Evolutionary conservation across 768 basidiomycete genomes (phyloP).

Genomic region (Candolleomyces efflorescens): DNA sequence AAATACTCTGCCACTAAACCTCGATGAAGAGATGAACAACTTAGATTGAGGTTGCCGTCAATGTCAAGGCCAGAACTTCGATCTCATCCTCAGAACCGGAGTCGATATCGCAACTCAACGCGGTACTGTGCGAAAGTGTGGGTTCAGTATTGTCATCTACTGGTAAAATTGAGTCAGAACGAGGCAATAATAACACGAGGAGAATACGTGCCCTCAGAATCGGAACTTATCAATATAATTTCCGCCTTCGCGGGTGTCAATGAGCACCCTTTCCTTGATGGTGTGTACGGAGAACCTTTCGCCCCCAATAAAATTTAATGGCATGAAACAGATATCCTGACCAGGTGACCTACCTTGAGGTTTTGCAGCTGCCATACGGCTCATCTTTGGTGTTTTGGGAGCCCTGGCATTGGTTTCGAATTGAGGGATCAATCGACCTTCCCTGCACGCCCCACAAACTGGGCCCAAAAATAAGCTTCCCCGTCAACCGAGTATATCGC

Average conservation of each 20-base stretch:
- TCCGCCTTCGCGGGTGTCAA: background rate
- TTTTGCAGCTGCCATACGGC: slow-evolving; percentile 40
- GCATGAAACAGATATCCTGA: background rate
- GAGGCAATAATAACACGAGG: background rate
- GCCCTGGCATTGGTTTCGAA: slow-evolving; percentile 40
- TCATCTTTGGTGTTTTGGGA: slow-evolving; percentile 32
- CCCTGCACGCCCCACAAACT: slow-evolving; percentile 69
- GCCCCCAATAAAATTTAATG: background rate
- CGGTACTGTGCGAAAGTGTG: background rate
- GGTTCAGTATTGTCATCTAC: background rate
- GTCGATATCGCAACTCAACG: background rate
- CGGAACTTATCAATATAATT: slow-evolving; percentile 6
- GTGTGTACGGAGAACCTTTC: slow-evolving; percentile 31
- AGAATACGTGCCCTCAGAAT: slow-evolving; percentile 7
- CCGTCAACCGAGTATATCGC: background rate
- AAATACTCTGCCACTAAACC: too few species aligned
- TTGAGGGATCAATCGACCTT: slow-evolving; percentile 53
- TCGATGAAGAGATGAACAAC: too few species aligned
- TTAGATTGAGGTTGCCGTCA: background rate
- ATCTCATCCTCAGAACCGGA: slow-evolving; percentile 29
- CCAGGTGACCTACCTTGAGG: slow-evolving; percentile 35
- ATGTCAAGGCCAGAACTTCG: slow-evolving; percentile 23
- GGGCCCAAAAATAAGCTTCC: too few species aligned
- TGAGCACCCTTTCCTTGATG: background rate
- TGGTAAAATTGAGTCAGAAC: background rate